Evolutionary conservation across 257 asterid species (phyloP), one percentile per base, ranked within the genome.

Genomic region (Orobanche coerulescens): DNA sequence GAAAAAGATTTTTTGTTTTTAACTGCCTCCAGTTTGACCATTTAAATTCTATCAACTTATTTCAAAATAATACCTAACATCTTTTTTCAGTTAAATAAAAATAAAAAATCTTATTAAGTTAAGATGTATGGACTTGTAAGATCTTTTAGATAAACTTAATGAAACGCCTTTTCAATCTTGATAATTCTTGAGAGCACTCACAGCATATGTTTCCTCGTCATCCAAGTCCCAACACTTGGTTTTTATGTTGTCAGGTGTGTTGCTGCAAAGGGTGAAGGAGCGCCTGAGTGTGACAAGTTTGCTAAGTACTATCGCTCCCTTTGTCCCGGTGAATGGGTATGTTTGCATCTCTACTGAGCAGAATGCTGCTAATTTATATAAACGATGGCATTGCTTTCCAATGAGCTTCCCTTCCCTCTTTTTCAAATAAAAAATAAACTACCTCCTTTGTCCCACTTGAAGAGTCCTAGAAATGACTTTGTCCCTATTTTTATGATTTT

Each of bases 301-400:
- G 97, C 96, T 48, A 92, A 92, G 63, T 92, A 88, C 65, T 88
- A 92, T 58, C 94, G 98, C 36, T 61, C 95, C 71, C 94, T 92
- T 58, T 92, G 98, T 71, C 98, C 98, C 0, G 90, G 94, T 50
- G 98, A 92, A 92, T 88, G 98, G 98, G 98, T 92, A 88, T 39
- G 80, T 66, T 65, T 14, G 37, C 57, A 16, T 57, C 51, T n/a
- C n/a, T 26, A 19, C 37, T 43, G 0, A 2, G 12, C 24, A 5
- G 10, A 48, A 50, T 40, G 36, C 44, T 67, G 26, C n/a, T 14
- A 36, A 28, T 28, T 15, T 42, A 19, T 28, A n/a, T 31, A 47
- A 28, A 44, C n/a, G 68, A 40, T 53, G 39, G 28, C 51, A 58
- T 34, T 71, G 33, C 20, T 57, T 31, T 20, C 26, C 5, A 20